Conservation (phyloP, 345 rosid genomes). For the Euphorbia pulcherrima region DNA sequence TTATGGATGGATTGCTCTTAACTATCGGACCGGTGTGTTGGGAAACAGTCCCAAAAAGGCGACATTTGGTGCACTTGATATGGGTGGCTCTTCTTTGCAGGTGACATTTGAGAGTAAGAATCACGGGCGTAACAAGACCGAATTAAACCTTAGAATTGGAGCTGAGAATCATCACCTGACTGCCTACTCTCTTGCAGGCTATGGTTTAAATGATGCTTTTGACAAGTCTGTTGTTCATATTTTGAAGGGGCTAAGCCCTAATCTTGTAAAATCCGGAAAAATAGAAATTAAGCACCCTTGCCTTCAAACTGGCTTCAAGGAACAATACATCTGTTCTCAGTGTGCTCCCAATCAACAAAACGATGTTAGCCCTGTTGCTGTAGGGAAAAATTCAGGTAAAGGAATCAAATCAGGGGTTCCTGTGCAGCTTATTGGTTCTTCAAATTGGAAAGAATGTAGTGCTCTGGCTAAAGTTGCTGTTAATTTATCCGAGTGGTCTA, state of each 20-base stretch:
- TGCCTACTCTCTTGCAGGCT: constrained; percentile 95
- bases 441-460: constrained; percentile 78
- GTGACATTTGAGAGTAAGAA: constrained; percentile 86
- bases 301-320: constrained; percentile 76
- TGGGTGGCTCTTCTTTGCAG: constrained; percentile 98
- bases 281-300: constrained; percentile 87
- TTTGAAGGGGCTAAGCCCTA: constrained; percentile 40
- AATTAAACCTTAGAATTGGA: constrained; percentile 74
- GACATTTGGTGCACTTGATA: constrained; percentile 94
- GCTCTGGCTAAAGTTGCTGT: constrained; percentile 74
- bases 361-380: constrained; percentile 40
- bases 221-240: constrained; percentile 76
- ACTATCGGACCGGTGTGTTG: constrained; percentile 62
- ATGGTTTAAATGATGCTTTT: constrained; percentile 97
- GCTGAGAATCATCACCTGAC: constrained; percentile 71
- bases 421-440: constrained; percentile 73
- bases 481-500: constrained; percentile 89
- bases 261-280: constrained; percentile 43
- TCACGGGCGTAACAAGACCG: constrained; percentile 47
- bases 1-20: constrained; percentile 93
- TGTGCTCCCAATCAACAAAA: constrained; percentile 50
- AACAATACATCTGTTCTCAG: constrained; percentile 61
- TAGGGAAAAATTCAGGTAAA: constrained; percentile 34
- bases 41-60: constrained; percentile 63
- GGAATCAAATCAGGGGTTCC: constrained; percentile 59